Base-by-base conservation (phyloP, 371 early-diverging fungal genomes). In the Mucor circinelloides region DNA sequence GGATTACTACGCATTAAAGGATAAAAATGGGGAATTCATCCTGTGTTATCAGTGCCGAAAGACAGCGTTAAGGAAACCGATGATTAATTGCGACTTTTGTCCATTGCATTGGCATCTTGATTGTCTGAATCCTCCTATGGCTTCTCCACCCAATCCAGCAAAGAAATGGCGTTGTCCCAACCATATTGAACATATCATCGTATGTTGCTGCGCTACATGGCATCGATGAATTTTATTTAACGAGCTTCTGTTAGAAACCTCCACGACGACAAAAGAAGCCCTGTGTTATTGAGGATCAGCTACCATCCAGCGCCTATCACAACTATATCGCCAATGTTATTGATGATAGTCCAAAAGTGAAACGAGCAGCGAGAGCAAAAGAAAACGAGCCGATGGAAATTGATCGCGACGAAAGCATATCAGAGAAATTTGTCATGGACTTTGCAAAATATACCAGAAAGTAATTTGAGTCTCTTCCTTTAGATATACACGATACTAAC, bases 141-240 rank as follows among this genome's bases (percentile, higher is more conserved):
- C 89, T 10, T 67, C 74, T 9, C 76, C 89, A 23, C 94, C 94
- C 19, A 86, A 83, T 70, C 57, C 81, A 9, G 70, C 73, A 30
- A 78, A 76, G 32, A 87, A 86, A 63, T 96, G 96, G 96, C 93
- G 89, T 89, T 96, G 96, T 72, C 96, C 96, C 5, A 89, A 86
- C 62, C 96, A 96, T 74, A 89, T 80, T n/a, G 94, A 95, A 54
- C 86, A 89, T 52, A 76, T 79, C 4, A 68, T 87, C 73, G 78
- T 77, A 76, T 54, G 65, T 54, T 6, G 12, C 21, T 8, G 27
- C 4, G 1, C 15, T 6, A 27, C 7, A 27, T 48, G 34, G 17
- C 30, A 19, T 21, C 28, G 25, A n/a, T 32, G 28, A 2, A 15
- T 32, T 9, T 32, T 17, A 31, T 21, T 28, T 17, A 31, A 30